Base-by-base conservation (phyloP, 2,329 filamentous ascomycete genomes). In the Claviceps sp. region DNA sequence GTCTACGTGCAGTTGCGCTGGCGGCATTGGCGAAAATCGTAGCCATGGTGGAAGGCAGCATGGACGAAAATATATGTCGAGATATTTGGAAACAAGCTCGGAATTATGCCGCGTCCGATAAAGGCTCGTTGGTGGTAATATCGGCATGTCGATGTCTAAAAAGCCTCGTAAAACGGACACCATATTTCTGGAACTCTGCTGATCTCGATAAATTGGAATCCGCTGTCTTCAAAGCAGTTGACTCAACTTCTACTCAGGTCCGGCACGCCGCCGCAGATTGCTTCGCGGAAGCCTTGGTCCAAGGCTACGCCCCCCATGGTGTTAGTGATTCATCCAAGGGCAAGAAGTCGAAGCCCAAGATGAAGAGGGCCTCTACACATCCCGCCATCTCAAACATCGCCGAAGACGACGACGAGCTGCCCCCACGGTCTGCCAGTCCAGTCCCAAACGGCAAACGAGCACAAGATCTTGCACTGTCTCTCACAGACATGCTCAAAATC, bases 71-170 rank as follows among this genome's bases (percentile, higher is more conserved):
- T 51, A 75, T 90, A 40, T 86, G 86, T n/a, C 82, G 89, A 62
- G 90, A 96, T 65, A 80, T 94, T 16, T 97, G 89, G 88, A 98
- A 96, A 67, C 86, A 91, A 65, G 85, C 83, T 26, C 82, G 93
- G 56, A 88, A 77, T 66, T 78, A 85, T 59, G 85, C 85, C 30
- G 76, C 82, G 0, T 76, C 75, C 54, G 94, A 98, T 67, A 97
- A 93, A 67, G 86, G 88, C 4, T 76, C 82, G 2, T 75, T 95
- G 37, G 89, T 91, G 7, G 81, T 95, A 64, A 78, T 85, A 16
- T 79, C 82, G 52, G 86, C 88, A 8, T 94, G 86, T 61, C 82
- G 82, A 57, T 94, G 88, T 63, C 70, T 98, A 56, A 84, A 86
- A 62, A 75, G 82, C 51, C 71, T 97, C 48, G 71, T 86, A 22